These are phyloP conservation scores for Penicillium sp. DNA, from an alignment of 2,329 filamentous ascomycete species.

Conservation along the genomic window DNA sequence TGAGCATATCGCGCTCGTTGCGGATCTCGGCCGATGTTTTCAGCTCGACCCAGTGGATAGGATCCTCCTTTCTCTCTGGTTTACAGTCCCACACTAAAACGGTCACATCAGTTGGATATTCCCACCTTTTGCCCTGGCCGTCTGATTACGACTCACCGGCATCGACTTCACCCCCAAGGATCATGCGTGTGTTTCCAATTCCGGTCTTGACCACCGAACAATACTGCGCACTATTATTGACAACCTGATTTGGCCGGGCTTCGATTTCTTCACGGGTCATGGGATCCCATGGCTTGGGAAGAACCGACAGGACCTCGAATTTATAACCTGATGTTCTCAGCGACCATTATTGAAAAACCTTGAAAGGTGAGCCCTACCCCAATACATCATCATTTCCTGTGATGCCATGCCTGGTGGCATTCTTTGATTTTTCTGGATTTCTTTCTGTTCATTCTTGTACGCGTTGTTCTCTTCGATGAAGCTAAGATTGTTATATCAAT, in stretches of 20 bases:
- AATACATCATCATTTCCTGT: conserved; percentile 85
- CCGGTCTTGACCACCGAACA: conserved; percentile 91
- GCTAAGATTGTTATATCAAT: conserved; percentile 44
- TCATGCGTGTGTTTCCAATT: conserved; percentile 71
- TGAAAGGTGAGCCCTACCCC: conserved; percentile 60
- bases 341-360: neutral
- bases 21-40: conserved; percentile 81
- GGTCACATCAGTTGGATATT: neutral
- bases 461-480: conserved; percentile 91
- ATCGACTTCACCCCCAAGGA: conserved; percentile 93
- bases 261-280: conserved; percentile 78
- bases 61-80: conserved; percentile 62
- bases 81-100: conserved; percentile 77
- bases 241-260: conserved; percentile 65
- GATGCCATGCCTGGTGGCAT: conserved; percentile 58
- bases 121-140: neutral
- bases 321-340: conserved; percentile 72
- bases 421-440: conserved; percentile 55
- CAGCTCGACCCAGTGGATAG: conserved; percentile 89
- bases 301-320: conserved; percentile 82
- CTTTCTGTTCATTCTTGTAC: conserved; percentile 65
- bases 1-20: conserved; percentile 66
- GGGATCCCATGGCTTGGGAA: conserved; percentile 73
- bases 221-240: conserved; percentile 92
- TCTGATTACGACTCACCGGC: conserved; percentile 58